Percentiles rank a stretch among this genome's conserved stretches.
Conservation (phyloP, 495 filamentous ascomycete genomes). For the Penicillium bialowiezense region DNA sequence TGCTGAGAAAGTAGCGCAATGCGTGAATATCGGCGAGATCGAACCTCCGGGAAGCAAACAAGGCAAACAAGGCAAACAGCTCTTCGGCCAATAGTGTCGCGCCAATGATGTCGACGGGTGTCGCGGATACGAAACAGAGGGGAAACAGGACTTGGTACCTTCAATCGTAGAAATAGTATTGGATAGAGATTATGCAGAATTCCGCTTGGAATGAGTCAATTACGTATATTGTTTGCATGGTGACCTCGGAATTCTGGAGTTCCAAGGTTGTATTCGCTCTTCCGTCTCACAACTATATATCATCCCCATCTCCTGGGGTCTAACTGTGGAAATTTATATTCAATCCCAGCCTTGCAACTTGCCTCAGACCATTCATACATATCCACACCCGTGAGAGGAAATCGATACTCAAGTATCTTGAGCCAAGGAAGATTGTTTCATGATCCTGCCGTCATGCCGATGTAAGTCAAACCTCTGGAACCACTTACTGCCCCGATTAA, state of each 20-base stretch:
- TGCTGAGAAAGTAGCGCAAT: neutral
- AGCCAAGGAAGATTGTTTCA: too few species aligned
- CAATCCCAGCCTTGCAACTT: too few species aligned
- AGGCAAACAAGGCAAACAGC: constrained; percentile 37
- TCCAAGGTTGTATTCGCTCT: neutral
- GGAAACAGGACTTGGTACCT: constrained; percentile 4
- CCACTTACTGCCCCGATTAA: neutral
- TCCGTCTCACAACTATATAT: neutral
- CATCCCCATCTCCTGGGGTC: neutral
- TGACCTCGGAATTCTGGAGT: too few species aligned
- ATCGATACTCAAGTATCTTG: too few species aligned
- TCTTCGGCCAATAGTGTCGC: constrained; percentile 16
- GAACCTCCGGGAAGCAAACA: constrained; percentile 28
- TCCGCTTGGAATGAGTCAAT: neutral
- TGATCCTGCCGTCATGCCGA: constrained; percentile 30
- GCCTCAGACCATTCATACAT: too few species aligned
- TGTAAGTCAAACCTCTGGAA: constrained; percentile 15
- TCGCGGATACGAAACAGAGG: neutral
- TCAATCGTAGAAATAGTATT: constrained; percentile 1
- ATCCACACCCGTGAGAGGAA: too few species aligned
- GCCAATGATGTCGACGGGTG: constrained; percentile 19
- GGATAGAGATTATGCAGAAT: neutral
- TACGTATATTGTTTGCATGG: constrained; percentile 1
- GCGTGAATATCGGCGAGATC: neutral
- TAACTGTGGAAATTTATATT: too few species aligned